Conservation (phyloP, 352 stramenopile species). For the Globisporangium splendens region DNA sequence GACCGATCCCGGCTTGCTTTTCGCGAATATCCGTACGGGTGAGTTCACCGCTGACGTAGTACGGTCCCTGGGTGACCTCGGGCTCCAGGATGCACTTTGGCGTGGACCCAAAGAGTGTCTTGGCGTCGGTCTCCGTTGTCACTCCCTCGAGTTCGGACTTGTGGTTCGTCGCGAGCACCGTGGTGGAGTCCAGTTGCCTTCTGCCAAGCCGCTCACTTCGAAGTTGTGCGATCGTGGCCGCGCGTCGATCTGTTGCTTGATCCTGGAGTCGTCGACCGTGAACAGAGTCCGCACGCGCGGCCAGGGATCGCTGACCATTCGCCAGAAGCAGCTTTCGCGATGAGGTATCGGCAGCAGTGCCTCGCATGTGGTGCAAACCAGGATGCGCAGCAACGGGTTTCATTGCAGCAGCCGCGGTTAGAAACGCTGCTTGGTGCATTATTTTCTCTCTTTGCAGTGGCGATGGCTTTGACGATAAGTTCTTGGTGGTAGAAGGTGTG, state of each 20-base stretch:
- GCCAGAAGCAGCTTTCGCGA: constrained; percentile 5
- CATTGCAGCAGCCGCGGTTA: too few species aligned
- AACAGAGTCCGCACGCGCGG: background rate
- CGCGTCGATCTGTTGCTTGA: background rate
- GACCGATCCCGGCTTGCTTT: background rate
- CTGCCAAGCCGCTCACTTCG: background rate
- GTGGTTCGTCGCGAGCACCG: constrained; percentile 7
- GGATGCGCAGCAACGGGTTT: too few species aligned
- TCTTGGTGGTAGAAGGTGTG: too few species aligned
- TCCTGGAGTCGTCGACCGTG: constrained; percentile 6
- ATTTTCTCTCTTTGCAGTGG: too few species aligned
- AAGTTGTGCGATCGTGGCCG: background rate
- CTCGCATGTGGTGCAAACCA: too few species aligned
- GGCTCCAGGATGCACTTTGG: constrained; percentile 11
- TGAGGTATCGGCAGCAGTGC: too few species aligned
- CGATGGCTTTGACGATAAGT: too few species aligned
- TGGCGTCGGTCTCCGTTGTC: background rate
- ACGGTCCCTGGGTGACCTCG: constrained; percentile 7
- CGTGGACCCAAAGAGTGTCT: constrained; percentile 6
- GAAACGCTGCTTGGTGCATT: too few species aligned
- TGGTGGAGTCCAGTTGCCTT: constrained; percentile 3
- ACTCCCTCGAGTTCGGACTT: constrained; percentile 4
- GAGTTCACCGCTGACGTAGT: constrained; percentile 14
- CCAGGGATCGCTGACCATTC: constrained; percentile 5
- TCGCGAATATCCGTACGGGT: constrained; percentile 11